Conservation (phyloP, 2,329 filamentous ascomycete species). For the Beauveria sp. region DNA sequence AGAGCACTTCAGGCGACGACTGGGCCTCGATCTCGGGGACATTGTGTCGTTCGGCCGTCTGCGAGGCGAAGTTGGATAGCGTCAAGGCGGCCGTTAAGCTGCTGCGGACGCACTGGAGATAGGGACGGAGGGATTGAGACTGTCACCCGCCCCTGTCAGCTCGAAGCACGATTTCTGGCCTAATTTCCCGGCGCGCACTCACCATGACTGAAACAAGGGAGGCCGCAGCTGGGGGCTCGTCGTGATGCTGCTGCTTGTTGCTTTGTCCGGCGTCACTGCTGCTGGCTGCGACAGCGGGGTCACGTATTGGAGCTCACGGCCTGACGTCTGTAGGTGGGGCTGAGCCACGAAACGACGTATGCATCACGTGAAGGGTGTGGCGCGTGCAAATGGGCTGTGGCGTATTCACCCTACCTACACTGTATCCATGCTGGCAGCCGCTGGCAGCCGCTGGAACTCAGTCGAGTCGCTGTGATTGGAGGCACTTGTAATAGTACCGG, state of each 20-base stretch:
- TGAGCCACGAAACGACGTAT: constrained; percentile 11
- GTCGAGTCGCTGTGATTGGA: not conserved
- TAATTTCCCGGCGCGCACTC: not conserved
- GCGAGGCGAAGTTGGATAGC: constrained; percentile 87
- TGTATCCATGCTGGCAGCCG: not conserved
- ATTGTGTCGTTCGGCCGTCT: constrained; percentile 94
- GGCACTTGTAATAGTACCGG: too few species aligned
- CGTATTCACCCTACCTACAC: constrained; percentile 10
- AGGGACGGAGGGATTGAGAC: constrained; percentile 96
- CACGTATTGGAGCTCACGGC: constrained; percentile 20
- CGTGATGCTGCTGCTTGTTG: constrained; percentile 1
- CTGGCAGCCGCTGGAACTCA: not conserved
- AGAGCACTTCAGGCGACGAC: constrained; percentile 85
- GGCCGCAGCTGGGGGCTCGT: not conserved
- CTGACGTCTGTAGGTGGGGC: constrained; percentile 29
- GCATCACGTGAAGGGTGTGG: constrained; percentile 4
- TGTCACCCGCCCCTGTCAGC: constrained; percentile 23
- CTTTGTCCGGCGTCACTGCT: constrained; percentile 7
- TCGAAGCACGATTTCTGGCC: not conserved
- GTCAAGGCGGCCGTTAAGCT: constrained; percentile 90
- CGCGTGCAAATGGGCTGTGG: not conserved
- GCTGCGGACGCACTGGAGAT: constrained; percentile 91
- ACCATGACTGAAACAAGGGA: constrained; percentile 2
- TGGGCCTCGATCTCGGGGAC: constrained; percentile 94
- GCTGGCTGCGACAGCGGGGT: constrained; percentile 11